Conservation (phyloP, 139 green algal genomes). For the Closterium sp. region DNA sequence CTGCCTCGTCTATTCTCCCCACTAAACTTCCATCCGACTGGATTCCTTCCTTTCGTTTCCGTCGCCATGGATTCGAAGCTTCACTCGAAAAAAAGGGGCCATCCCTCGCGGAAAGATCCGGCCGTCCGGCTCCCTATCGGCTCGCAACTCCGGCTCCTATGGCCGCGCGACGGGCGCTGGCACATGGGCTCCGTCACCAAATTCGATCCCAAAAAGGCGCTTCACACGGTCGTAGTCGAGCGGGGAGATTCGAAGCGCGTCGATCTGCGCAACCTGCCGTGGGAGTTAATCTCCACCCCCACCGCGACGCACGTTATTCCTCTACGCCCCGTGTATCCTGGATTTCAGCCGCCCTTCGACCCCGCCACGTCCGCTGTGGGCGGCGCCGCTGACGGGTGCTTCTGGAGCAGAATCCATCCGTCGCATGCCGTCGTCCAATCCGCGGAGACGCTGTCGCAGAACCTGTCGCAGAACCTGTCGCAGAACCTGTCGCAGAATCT, state of each 20-base stretch:
- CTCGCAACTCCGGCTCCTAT: not conserved
- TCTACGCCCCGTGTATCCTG: not conserved
- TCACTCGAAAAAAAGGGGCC: not conserved
- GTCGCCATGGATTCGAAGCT: not conserved
- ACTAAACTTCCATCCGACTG: not conserved
- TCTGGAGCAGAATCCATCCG: not conserved
- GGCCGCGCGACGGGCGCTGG: conserved; percentile 2
- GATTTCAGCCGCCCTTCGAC: not conserved
- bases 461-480: not conserved
- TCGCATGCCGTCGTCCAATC: not conserved
- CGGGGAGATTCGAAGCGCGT: not conserved
- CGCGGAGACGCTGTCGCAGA: not conserved
- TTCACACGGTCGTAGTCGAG: not conserved
- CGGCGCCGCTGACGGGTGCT: not conserved
- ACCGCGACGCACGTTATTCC: not conserved
- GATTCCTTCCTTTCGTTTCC: not conserved
- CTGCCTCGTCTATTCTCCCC: not conserved
- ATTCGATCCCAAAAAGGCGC: not conserved
- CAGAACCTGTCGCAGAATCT: not conserved
- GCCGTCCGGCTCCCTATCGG: not conserved
- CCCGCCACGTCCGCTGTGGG: not conserved
- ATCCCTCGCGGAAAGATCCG: not conserved
- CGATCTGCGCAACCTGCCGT: not conserved
- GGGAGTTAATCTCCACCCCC: not conserved
- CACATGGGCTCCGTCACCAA: not conserved